Percentiles rank a stretch among this genome's conserved stretches.
Conservation (phyloP, 345 rosid genomes). For the Populus deltoides region DNA sequence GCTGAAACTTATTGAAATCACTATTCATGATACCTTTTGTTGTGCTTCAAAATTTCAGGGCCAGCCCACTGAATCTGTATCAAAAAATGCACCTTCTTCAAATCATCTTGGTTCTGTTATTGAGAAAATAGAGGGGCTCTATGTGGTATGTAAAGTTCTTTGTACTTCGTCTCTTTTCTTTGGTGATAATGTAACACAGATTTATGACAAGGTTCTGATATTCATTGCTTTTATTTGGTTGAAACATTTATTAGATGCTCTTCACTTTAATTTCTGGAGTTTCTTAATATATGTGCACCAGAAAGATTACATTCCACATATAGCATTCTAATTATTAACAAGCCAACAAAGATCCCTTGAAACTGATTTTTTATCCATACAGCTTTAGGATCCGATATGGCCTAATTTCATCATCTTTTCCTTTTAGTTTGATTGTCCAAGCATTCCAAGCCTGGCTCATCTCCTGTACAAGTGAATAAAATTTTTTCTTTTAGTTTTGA, state of each 20-base stretch:
- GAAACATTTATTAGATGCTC: not conserved
- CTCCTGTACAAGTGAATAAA: no score
- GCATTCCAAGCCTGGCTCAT: no score
- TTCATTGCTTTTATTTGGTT: not conserved
- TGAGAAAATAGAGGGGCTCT: constrained; percentile 26
- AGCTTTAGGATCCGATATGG: not conserved
- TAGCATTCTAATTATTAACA: not conserved
- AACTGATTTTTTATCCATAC: not conserved
- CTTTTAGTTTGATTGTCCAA: no score
- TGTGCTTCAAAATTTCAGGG: not conserved
- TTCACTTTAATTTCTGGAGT: not conserved
- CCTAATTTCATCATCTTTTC: not conserved
- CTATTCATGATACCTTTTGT: not conserved
- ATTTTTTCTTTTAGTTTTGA: not conserved
- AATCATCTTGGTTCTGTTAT: constrained; percentile 23
- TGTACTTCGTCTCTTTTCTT: not conserved
- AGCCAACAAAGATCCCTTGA: not conserved
- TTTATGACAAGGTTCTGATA: not conserved
- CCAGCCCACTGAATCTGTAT: not conserved
- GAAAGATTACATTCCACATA: not conserved
- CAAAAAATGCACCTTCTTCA: constrained; percentile 5
- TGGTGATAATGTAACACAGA: not conserved
- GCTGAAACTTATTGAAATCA: not conserved
- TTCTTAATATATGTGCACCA: not conserved
- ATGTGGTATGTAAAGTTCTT: constrained; percentile 5